These are phyloP conservation scores for Mucor lusitanicus DNA, from an alignment of 371 early-diverging fungal species.

Conservation along the genomic window DNA sequence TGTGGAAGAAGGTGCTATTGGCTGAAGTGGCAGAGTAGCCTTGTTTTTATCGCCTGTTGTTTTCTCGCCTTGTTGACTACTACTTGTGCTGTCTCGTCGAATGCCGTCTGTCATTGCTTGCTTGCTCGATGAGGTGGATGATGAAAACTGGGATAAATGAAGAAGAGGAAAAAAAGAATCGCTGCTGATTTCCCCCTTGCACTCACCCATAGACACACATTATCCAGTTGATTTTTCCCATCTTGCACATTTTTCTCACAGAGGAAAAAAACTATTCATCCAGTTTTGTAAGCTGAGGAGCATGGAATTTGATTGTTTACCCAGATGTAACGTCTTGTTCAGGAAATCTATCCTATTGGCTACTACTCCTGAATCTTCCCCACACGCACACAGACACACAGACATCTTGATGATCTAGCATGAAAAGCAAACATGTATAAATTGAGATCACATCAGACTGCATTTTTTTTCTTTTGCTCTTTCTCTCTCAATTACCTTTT, in stretches of 20 bases:
- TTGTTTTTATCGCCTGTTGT: neutral
- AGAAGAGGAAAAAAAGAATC: neutral
- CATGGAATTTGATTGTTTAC: neutral
- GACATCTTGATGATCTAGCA: neutral
- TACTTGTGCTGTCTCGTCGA: neutral
- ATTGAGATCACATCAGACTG: neutral
- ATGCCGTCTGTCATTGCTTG: neutral
- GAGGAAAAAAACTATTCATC: neutral
- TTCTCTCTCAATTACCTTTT: neutral
- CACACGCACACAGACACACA: neutral
- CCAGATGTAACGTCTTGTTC: neutral
- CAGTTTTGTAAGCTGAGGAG: neutral
- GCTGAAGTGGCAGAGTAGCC: neutral
- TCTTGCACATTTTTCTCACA: neutral
- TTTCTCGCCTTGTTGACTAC: neutral
- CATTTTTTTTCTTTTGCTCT: neutral
- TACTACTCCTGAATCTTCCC: neutral
- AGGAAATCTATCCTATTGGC: neutral
- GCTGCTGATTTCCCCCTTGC: neutral
- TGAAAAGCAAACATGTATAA: neutral
- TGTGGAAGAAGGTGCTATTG: conserved; percentile 1
- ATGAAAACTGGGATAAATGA: neutral
- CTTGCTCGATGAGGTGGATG: too few species aligned
- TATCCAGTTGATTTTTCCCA: neutral
- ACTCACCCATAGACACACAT: neutral